Percentiles rank a stretch among this genome's conserved stretches.
phyloP scores from a whole-genome alignment of 257 asterid genomes.

The Datura wrightii region DNA sequence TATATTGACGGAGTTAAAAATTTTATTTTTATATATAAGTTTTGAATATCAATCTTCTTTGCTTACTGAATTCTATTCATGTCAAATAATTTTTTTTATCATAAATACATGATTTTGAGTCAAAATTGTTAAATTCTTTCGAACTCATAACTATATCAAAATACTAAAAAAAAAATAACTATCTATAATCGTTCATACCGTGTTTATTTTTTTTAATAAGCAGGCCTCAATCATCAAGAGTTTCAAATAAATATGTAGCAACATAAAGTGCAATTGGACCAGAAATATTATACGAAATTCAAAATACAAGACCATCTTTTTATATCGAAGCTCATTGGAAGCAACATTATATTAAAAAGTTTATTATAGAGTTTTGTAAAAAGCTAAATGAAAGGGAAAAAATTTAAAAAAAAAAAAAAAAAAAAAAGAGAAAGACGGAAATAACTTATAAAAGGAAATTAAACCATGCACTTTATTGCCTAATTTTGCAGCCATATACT shows the following conservation, averaged over 20 bases:
- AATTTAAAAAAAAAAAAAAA: no score
- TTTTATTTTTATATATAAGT: neutral
- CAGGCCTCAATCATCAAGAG: neutral
- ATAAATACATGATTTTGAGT: neutral
- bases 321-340: conserved; percentile 12
- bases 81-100: no score
- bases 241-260: neutral
- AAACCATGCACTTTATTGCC: conserved; percentile 12
- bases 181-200: neutral
- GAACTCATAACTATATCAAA: neutral
- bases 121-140: neutral
- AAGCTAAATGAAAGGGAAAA: neutral
- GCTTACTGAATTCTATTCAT: neutral
- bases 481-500: neutral
- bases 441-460: neutral
- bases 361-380: neutral
- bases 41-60: neutral
- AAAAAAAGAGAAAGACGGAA: neutral
- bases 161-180: neutral
- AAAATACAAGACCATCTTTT: neutral
- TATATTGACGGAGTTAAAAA: neutral
- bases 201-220: no score
- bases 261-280: conserved; percentile 12
- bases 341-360: conserved; percentile 17
- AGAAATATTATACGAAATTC: neutral